phyloP scores from a whole-genome alignment of 768 basidiomycete genomes.

The Harrya chromipes region DNA sequence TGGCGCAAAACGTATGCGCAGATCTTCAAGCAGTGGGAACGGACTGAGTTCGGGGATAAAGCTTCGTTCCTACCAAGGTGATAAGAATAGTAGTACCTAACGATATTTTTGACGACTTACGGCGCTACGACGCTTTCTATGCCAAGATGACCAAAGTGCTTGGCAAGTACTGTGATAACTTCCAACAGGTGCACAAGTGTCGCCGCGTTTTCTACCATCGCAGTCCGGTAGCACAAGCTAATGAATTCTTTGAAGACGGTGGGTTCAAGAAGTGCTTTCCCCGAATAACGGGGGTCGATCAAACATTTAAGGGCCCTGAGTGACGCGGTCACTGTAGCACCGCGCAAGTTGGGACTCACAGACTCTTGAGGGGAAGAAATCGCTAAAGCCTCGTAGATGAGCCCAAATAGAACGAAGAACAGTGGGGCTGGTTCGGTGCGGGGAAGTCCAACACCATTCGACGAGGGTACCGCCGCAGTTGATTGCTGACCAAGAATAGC shows the following conservation, averaged over 20 bases:
- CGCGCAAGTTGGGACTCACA: constrained; percentile 38
- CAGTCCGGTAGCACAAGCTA: constrained; percentile 84
- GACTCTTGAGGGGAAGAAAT: constrained; percentile 61
- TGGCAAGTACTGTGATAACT: constrained; percentile 58
- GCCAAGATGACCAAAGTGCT: constrained; percentile 31
- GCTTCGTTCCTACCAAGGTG: constrained; percentile 27
- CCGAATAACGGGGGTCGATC: constrained; percentile 77
- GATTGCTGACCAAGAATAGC: constrained; percentile 73
- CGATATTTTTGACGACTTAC: constrained; percentile 8
- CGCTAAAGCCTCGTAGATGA: constrained; percentile 87
- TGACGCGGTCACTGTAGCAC: constrained; percentile 53
- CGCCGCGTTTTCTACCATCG: constrained; percentile 75
- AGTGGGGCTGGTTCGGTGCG: constrained; percentile 67
- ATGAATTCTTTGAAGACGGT: constrained; percentile 88
- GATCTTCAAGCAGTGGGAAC: constrained; percentile 75
- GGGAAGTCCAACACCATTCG: constrained; percentile 20
- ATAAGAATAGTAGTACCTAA: neutral
- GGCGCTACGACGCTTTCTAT: constrained; percentile 20
- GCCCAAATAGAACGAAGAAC: constrained; percentile 89
- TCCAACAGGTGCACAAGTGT: constrained; percentile 74
- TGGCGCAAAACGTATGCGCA: constrained; percentile 79
- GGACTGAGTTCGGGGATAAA: constrained; percentile 30
- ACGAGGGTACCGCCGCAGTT: constrained; percentile 13
- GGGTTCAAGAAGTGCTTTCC: constrained; percentile 75
- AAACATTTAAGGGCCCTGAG: constrained; percentile 77